A percentile compares a stretch with the other conserved stretches of the same genome.
These are phyloP conservation scores for Ogataea methylovora DNA, from an alignment of 805 yeast species.

Conservation along the genomic window DNA sequence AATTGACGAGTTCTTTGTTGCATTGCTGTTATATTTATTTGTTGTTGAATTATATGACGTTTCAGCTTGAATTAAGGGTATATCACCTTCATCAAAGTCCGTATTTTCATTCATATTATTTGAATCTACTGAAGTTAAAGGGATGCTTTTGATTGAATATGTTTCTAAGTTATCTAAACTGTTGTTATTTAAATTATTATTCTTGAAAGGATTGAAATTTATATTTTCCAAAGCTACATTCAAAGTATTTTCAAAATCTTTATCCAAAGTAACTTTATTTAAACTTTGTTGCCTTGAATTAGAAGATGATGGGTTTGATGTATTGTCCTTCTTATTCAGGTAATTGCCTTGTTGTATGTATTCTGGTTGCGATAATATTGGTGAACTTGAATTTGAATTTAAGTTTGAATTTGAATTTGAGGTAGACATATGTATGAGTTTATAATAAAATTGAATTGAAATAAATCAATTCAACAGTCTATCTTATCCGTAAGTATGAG, in stretches of 20 bases:
- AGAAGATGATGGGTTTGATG: not conserved
- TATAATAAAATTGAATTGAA: no score
- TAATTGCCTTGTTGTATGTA: not conserved
- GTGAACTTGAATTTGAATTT: not conserved
- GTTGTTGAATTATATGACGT: slow-evolving; percentile 3
- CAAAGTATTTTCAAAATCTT: slow-evolving; percentile 54
- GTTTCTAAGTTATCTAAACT: slow-evolving; percentile 18
- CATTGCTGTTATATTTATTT: slow-evolving; percentile 8
- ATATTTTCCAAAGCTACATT: slow-evolving; percentile 58
- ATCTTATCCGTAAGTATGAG: no score
- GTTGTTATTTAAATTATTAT: slow-evolving; percentile 16
- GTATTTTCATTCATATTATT: slow-evolving; percentile 4
- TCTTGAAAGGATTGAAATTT: slow-evolving; percentile 23
- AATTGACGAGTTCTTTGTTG: slow-evolving; percentile 17
- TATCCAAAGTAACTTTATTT: slow-evolving; percentile 43
- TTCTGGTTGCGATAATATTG: no score
- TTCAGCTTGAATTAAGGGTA: slow-evolving; percentile 1
- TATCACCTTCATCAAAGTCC: not conserved
- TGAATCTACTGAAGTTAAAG: slow-evolving; percentile 22
- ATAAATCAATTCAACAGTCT: no score
- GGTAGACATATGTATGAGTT: no score
- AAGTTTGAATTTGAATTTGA: not conserved
- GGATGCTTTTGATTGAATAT: slow-evolving; percentile 22
- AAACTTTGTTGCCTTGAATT: slow-evolving; percentile 19
- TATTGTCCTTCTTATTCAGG: not conserved